phyloP scores from a whole-genome alignment of 768 basidiomycete genomes.

The Dacryopinax spathularia region DNA sequence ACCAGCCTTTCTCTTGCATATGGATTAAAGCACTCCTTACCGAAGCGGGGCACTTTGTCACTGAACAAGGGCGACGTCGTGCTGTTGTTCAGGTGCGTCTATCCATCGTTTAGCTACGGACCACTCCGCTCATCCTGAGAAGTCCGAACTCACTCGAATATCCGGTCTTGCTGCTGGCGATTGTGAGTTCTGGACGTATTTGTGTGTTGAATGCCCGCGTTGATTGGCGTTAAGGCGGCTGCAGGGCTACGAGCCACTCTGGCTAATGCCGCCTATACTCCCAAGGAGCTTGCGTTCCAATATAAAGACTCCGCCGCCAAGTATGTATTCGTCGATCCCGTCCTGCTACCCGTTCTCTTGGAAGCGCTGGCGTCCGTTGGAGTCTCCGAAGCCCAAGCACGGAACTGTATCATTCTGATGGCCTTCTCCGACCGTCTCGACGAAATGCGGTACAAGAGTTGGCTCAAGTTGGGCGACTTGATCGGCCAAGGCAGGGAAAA shows the following conservation, averaged over 20 bases:
- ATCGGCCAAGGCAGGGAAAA: constrained; percentile 35
- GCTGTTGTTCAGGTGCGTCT: constrained; percentile 33
- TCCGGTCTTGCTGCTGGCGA: constrained; percentile 33
- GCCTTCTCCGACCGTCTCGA: constrained; percentile 20
- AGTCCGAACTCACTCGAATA: constrained; percentile 53
- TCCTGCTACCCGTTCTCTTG: constrained; percentile 39
- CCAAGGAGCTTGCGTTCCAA: constrained; percentile 57
- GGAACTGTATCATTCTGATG: constrained; percentile 43
- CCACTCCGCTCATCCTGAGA: constrained; percentile 11
- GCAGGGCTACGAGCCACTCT: constrained; percentile 56
- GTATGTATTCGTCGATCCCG: constrained; percentile 51
- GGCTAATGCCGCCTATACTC: constrained; percentile 57
- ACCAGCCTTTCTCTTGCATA: constrained; percentile 43
- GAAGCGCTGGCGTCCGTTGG: constrained; percentile 43
- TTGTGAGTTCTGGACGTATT: constrained; percentile 22
- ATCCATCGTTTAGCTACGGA: neutral
- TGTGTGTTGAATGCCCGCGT: no score
- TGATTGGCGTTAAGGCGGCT: constrained; percentile 29
- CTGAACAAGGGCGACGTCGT: constrained; percentile 41
- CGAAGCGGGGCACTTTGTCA: constrained; percentile 14
- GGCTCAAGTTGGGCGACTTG: constrained; percentile 36
- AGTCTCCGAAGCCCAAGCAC: constrained; percentile 34
- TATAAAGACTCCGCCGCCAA: constrained; percentile 51
- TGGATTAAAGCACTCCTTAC: constrained; percentile 34
- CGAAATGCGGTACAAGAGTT: constrained; percentile 20